These are phyloP conservation scores for Agarophyton chilense DNA, from an alignment of 23 red algal species.

Conservation along the genomic window DNA sequence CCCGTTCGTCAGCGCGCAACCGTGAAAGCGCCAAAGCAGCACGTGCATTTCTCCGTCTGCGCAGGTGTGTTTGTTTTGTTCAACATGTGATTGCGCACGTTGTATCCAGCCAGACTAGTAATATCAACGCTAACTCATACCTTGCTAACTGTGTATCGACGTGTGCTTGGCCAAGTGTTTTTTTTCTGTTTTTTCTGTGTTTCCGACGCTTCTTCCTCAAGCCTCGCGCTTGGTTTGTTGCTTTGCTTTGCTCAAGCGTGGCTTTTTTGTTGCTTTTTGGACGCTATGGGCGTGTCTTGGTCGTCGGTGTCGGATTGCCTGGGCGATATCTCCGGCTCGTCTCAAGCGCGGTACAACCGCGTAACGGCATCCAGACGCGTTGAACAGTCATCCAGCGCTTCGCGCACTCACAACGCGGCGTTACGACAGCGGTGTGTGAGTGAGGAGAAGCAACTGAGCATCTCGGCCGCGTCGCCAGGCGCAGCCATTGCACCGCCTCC, in stretches of 20 bases:
- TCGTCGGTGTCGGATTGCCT: conserved; percentile 62
- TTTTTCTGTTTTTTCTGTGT: too few relatives aligned
- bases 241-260: background rate
- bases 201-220: background rate
- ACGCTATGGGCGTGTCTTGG: conserved; percentile 66
- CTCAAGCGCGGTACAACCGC: conserved; percentile 35
- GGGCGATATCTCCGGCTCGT: conserved; percentile 39
- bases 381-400: conserved; percentile 34
- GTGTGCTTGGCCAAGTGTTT: too few relatives aligned
- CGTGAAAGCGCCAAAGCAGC: too few relatives aligned
- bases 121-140: too few relatives aligned
- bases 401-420: background rate
- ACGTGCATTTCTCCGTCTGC: too few relatives aligned
- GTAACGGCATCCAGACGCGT: conserved; percentile 47
- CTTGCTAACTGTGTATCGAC: too few relatives aligned
- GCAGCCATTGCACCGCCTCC: conserved; percentile 77
- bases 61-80: too few relatives aligned
- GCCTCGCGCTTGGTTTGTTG: background rate
- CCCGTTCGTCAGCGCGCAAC: too few relatives aligned
- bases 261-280: too few relatives aligned
- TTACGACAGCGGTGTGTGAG: conserved; percentile 34
- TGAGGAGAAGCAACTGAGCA: conserved; percentile 33
- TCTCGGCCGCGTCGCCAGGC: conserved; percentile 25
- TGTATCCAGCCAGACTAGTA: too few relatives aligned
- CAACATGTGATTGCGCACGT: too few relatives aligned